phyloP scores from a whole-genome alignment of 2,329 filamentous ascomycete species.

The Cytospora piceicola region DNA sequence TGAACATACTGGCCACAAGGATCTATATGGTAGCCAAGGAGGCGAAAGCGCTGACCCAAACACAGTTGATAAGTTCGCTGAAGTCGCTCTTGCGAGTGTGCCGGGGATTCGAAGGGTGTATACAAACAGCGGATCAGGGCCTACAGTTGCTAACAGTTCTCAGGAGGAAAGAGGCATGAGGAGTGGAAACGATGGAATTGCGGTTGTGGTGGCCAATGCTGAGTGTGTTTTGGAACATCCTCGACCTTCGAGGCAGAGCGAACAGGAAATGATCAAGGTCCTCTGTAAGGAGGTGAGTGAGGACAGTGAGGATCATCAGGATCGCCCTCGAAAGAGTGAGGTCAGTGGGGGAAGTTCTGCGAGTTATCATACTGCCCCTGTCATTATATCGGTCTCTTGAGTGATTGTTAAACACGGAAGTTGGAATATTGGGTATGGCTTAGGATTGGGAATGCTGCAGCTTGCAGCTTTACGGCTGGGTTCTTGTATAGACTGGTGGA shows the following conservation, averaged over 20 bases:
- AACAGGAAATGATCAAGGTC: slow-evolving; percentile 6
- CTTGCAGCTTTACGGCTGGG: background rate
- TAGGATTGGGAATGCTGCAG: background rate
- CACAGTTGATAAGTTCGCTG: background rate
- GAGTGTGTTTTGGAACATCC: slow-evolving; percentile 25
- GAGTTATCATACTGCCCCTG: slow-evolving; percentile 26
- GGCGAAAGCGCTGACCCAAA: background rate
- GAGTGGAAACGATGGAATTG: background rate
- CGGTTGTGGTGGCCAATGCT: slow-evolving; percentile 22
- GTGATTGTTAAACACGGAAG: background rate
- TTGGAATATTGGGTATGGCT: background rate
- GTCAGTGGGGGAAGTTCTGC: slow-evolving; percentile 16
- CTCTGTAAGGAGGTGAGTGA: slow-evolving; percentile 5
- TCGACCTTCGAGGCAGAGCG: slow-evolving; percentile 25
- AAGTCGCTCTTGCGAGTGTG: background rate
- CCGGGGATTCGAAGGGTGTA: background rate
- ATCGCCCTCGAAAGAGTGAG: background rate
- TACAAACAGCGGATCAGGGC: background rate
- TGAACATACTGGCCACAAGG: background rate
- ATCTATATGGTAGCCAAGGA: background rate
- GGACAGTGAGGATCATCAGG: background rate
- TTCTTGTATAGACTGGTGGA: background rate
- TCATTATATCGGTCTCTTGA: background rate
- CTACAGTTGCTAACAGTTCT: too few relatives aligned
- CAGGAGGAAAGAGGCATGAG: background rate